Evolutionary conservation across 2,329 filamentous ascomycete genomes (phyloP), one percentile per base, ranked within the genome.

Genomic region (Exophiala mesophila): DNA sequence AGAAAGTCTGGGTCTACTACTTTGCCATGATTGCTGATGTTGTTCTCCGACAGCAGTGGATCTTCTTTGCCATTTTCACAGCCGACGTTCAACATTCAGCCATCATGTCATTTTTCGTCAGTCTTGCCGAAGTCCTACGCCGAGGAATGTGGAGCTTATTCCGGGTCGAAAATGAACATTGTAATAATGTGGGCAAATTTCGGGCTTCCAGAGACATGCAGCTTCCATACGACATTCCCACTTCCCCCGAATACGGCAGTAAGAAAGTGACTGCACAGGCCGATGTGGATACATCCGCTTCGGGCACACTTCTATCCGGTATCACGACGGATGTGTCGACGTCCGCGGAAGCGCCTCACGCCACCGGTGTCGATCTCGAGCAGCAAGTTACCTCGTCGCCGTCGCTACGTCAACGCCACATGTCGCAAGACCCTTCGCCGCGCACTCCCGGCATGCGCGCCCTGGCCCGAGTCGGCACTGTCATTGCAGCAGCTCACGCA

Each of bases 101-200:
- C 3, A 62, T 88, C 2, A 76, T 88, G 4, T 88, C 86, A 1
- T 97, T 97, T 63, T 54, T 85, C 20, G 78, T 96, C 12, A 75
- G 78, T 2, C 68, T 96, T 3, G 78, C 82, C 6, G 92, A 98
- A 62, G 79, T 94, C 16, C 73, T 78, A n/a, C 80, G 92, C 21
- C 73, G 92, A 60, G 89, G 88, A 48, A 79, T 96, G 59, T 98
- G 92, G 92, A 82, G 84, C 0, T 71, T 97, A 3, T 85, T 98
- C 62, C 86, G 92, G 29, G 89, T 98, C 18, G 92, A 98, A 64
- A 98, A 98, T 63, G 92, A 98, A 58, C 92, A 98, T 66, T 95
- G 88, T 65, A 82, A 84, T 41, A 95, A 96, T 56, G 90, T 98
- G 2, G 78, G 81, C 13, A 81, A 87, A 53, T 94, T 94, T 73